Base-by-base conservation (phyloP, 2,329 filamentous ascomycete species). In the Nemania sp. region DNA sequence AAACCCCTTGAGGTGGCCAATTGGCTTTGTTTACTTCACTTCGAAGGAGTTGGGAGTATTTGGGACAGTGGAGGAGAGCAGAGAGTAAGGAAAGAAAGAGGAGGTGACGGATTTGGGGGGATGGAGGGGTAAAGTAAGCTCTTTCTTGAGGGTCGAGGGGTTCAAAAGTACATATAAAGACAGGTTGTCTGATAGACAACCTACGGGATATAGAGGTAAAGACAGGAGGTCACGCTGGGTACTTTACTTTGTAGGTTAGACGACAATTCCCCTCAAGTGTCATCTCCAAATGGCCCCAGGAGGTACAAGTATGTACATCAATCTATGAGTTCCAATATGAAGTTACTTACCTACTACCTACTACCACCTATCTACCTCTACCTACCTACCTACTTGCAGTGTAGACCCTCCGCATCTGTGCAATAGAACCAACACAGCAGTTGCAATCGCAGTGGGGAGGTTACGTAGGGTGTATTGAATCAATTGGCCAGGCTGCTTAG, bases 41-140 rank as follows among this genome's bases (percentile, higher is more conserved):
- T 48, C 29, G 49, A 20, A 20, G 32, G 32, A 3, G 55, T 52
- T 39, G 3, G 11, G 35, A 39, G 15, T 3, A 49, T 64, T 64
- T 55, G 45, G 18, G 34, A 17, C 15, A 47, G 57, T 58, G 60
- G 58, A 67, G 59, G 61, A 48, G 56, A 55, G 56, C 57, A 48
- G 50, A 59, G 39, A 57, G 42, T 35, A 63, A 54, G 54, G 60
- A 54, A 54, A 63, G 57, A 61, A 63, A 67, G 69, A 67, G 65
- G 69, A 63, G 34, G 37, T 55, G 34, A 48, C 59, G 39, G 42
- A 37, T 53, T n/a, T 52, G 54, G 54, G 65, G 62, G 66, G 62
- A 68, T 68, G 67, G 69, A 69, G 67, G 69, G 69, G 69, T 68
- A 60, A 65, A 43, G 59, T 32, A 45, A 37, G 50, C 42, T 53